phyloP scores from a whole-genome alignment of 352 stramenopile species.

The Phytophthora pseudosyringae region DNA sequence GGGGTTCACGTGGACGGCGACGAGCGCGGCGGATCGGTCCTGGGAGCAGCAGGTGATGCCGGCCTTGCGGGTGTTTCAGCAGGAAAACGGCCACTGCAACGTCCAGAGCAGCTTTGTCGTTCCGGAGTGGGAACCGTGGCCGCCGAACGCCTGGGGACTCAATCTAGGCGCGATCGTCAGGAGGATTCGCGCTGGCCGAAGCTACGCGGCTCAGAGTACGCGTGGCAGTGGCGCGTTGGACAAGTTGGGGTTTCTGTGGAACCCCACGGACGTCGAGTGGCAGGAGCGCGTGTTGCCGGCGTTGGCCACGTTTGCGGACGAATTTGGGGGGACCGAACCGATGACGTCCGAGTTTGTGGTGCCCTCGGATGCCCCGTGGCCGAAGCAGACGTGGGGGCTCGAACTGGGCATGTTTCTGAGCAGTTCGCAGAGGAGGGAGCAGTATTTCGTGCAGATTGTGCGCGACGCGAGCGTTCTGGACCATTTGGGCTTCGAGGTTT shows the following conservation, averaged over 20 bases:
- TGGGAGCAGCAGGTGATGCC: conserved; percentile 37
- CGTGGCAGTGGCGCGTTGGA: conserved; percentile 17
- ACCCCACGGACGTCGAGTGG: conserved; percentile 31
- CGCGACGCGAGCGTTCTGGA: conserved; percentile 23
- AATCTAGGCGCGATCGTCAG: conserved; percentile 37
- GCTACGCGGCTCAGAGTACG: conserved; percentile 21
- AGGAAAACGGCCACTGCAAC: conserved; percentile 31
- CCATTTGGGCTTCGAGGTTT: conserved; percentile 30
- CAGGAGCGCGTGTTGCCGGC: conserved; percentile 37
- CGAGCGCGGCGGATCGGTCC: conserved; percentile 24
- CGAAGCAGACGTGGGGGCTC: conserved; percentile 35
- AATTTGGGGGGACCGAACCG: conserved; percentile 21
- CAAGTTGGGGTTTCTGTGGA: conserved; percentile 29
- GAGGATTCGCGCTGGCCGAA: conserved; percentile 22
- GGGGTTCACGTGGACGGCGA: conserved; percentile 31
- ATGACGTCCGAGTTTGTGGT: conserved; percentile 32
- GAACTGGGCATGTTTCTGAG: conserved; percentile 29
- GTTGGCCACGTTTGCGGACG: conserved; percentile 35
- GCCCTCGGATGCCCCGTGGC: conserved; percentile 24
- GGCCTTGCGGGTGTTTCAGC: conserved; percentile 24
- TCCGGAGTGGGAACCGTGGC: conserved; percentile 28
- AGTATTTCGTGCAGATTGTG: conserved; percentile 38
- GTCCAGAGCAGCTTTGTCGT: conserved; percentile 27
- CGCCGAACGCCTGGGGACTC: conserved; percentile 21
- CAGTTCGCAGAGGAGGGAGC: conserved; percentile 29